Evolutionary conservation across 164 flowering plant species (phyloP), one percentile per base, ranked within the genome.

Genomic region (Liquidambar formosana): DNA sequence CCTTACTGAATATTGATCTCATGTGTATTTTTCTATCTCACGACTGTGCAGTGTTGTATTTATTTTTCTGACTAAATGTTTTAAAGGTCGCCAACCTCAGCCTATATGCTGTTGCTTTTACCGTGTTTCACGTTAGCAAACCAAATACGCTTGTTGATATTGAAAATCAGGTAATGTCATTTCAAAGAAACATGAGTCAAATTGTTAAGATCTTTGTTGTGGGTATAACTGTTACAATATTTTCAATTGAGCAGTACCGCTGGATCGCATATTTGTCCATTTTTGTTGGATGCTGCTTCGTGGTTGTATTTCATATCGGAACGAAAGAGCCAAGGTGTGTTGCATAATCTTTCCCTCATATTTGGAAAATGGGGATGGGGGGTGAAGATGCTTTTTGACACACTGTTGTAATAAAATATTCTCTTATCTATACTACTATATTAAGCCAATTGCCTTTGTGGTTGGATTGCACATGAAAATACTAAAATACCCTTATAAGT

Each of bases 201-300:
- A 6, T 12, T n/a, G 14, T 41, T 22, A 58, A 48, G 56, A 26
- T 61, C 10, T 67, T 51, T 61, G 10, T 66, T 47, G 53, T 64
- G 19, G 8, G 22, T 48, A 47, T 68, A 11, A 46, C 53, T 66
- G 11, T 69, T 38, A 44, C 18, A 16, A 28, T 72, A 4, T 57
- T 60, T 26, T 69, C 3, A 26, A 53, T n/a, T 80, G 72, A 61
- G 21, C 97, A 94, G 99, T 92, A 92, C 76, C 91, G 94, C 48
- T 88, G 93, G 99, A 87, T 94, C 75, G 99, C 97, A 58, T 92
- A 87, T 76, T 12, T 76, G 23, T 89, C 97, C 19, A 91, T 94
- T 71, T 74, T 83, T 63, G 54, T 94, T 65, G 99, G 97, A 45
- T 85, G 94, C 82, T 92, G 89, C 77, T 91, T 94, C 62, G 97